Base-by-base conservation (phyloP, 306 rosid species). In the Vigna mungo region DNA sequence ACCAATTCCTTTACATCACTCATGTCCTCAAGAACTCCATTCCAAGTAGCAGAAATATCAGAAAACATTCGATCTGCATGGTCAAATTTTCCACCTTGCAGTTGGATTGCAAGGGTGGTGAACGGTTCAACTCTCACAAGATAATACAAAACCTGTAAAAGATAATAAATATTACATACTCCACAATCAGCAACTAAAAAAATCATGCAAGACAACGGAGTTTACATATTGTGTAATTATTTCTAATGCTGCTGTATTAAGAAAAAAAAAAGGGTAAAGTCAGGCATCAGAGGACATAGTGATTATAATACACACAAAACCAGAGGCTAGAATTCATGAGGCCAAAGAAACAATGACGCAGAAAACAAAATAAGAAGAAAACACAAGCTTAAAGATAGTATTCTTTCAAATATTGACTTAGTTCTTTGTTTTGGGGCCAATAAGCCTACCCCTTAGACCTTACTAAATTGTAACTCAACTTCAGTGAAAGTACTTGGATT, bases 1-100 rank as follows among this genome's bases (percentile, higher is more conserved):
- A 95, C 99, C 95, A 95, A 72, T 87, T 95, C 99, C 82, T 95
- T 95, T 86, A 95, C 98, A 80, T 95, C 99, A 85, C 97, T 95
- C 99, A 92, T 95, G 81, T 95, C 97, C 85, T 95, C 99, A 70
- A 87, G 82, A 85, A 92, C 94, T 71, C 99, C 99, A 87, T 91
- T 84, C 99, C 99, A 95, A 46, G 99, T 95, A 79, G 88, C 88
- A 82, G 89, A 79, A 82, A 95, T 88, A 85, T 95, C 99, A 58
- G 89, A 92, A 85, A 95, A 95, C 99, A 95, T 90, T 79, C 99
- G 80, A 88, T 95, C 99, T 66, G 99, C 99, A 82, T 95, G 99
- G 84, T 95, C 99, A 84, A 95, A 95, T 78, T 92, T 91, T 36
- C 99, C 99, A 46, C 97, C 99, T 91, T 95, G 99, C 83, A 95